Base-by-base conservation (phyloP, 441 rosid species). In the Kokia cookei region DNA sequence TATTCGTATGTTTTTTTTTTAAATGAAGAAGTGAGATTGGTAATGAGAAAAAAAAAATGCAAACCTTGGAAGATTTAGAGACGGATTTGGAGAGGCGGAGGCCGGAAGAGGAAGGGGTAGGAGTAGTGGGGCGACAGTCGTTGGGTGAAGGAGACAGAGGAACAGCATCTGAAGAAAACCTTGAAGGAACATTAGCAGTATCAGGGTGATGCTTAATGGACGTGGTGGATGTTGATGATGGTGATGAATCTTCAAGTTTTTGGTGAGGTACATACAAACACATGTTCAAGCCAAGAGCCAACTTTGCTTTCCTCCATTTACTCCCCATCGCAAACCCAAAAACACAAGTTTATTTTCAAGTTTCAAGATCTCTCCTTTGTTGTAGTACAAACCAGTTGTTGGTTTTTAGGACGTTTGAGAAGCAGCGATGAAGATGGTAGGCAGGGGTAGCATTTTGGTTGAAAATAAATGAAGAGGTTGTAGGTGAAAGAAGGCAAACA, bases 261-360 rank as follows among this genome's bases (percentile, higher is more conserved):
- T 81, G 86, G 22, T 83, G 86, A 17, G 99, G 99, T 51, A 85
- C 90, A 72, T 89, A 90, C 12, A 90, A 84, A 68, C 99, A 96
- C 73, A 90, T 83, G 58, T 96, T 92, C 71, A 90, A 57, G 32
- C 99, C 97, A 78, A 93, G 82, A 78, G 98, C 97, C 42, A 85
- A 69, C 83, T 92, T 96, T 3, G 96, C 97, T 59, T 91, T 96
- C 65, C 95, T 86, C 99, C 99, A 93, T 83, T 87, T 94, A 78
- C 97, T 90, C 48, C 88, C 91, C 99, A 92, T 91, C 15, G 15
- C 26, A 26, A 3, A 7, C 40, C 8, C 40, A 37, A 7, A 37
- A 37, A 37, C 40, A 37, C 40, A 37, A 37, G 40, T 29, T 12
- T n/a, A 1, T 12, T 48, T 67, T 55, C 32, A 4, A 32, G 57